Percentiles rank a stretch among this genome's conserved stretches.
phyloP scores from a whole-genome alignment of 495 filamentous ascomycete genomes.

The Aspergillus haitiensis region DNA sequence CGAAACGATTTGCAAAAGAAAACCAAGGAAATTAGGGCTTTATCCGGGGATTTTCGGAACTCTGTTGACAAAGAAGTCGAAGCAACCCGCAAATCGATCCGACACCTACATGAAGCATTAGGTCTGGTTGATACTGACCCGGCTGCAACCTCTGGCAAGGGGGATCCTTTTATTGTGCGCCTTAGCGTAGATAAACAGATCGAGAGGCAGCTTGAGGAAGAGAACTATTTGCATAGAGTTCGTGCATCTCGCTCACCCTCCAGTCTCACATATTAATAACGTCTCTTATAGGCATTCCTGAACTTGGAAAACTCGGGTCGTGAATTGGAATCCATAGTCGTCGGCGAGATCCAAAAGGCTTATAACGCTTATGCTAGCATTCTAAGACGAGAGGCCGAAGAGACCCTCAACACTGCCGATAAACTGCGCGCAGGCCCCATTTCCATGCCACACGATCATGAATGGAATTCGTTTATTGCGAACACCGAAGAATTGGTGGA shows the following conservation, averaged over 20 bases:
- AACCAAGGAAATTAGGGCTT: slow-evolving; percentile 93
- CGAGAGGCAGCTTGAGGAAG: slow-evolving; percentile 90
- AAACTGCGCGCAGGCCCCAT: slow-evolving; percentile 82
- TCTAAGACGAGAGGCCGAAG: slow-evolving; percentile 84
- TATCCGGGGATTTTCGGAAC: slow-evolving; percentile 94
- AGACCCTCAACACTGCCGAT: slow-evolving; percentile 73
- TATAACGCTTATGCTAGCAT: slow-evolving; percentile 91
- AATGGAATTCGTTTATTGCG: slow-evolving; percentile 84
- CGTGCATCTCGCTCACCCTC: slow-evolving; percentile 21
- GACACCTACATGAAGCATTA: slow-evolving; percentile 76
- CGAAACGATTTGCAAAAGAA: slow-evolving; percentile 89
- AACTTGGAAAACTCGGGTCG: slow-evolving; percentile 94
- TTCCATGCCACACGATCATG: slow-evolving; percentile 83
- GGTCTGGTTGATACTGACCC: slow-evolving; percentile 75
- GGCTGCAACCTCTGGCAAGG: slow-evolving; percentile 72
- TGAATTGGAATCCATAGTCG: slow-evolving; percentile 91
- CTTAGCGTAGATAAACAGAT: slow-evolving; percentile 84
- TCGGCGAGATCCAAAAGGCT: slow-evolving; percentile 95
- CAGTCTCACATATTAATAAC: slow-evolving; percentile 22
- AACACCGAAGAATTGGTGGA: slow-evolving; percentile 86
- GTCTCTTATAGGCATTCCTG: slow-evolving; percentile 71
- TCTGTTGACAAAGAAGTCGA: slow-evolving; percentile 59
- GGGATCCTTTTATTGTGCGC: slow-evolving; percentile 85
- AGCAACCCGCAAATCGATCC: slow-evolving; percentile 63
- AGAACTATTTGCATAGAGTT: slow-evolving; percentile 94